Evolutionary conservation across 1,284 basidiomycete species (phyloP).

Genomic region (Hemileia vastatrix): DNA sequence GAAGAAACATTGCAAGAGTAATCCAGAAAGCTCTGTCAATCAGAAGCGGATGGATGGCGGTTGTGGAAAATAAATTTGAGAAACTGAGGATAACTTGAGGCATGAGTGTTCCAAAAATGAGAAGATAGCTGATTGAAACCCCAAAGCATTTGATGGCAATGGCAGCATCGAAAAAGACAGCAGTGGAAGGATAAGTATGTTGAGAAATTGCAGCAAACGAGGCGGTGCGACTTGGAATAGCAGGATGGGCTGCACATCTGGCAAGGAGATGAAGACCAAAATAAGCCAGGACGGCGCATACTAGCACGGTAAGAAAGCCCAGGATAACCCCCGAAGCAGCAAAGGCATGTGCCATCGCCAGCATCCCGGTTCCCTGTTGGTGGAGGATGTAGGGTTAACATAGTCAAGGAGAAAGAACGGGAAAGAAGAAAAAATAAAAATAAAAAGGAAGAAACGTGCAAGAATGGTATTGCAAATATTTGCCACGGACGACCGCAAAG

Average conservation of each 20-base stretch:
- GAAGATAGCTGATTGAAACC: constrained; percentile 72
- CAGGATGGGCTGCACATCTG: constrained; percentile 64
- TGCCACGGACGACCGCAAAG: no score
- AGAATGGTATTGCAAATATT: background rate
- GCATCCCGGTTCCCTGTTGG: constrained; percentile 28
- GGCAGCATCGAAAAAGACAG: constrained; percentile 78
- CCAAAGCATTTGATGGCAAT: constrained; percentile 97
- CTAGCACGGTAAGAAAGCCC: constrained; percentile 75
- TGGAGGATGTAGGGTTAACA: background rate
- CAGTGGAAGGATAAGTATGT: constrained; percentile 69
- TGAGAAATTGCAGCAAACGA: constrained; percentile 80
- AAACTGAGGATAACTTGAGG: constrained; percentile 83
- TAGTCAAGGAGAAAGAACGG: background rate
- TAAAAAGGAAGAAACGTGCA: background rate
- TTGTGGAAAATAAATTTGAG: constrained; percentile 53
- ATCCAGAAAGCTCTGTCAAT: constrained; percentile 77
- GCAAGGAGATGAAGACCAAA: constrained; percentile 87
- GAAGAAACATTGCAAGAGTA: constrained; percentile 64
- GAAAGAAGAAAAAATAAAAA: background rate
- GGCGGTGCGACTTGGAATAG: constrained; percentile 58
- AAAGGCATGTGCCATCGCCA: constrained; percentile 45
- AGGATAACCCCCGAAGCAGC: constrained; percentile 48
- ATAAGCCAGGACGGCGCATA: constrained; percentile 67
- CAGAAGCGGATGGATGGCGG: constrained; percentile 57
- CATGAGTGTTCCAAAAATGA: constrained; percentile 53